A percentile compares a stretch with the other conserved stretches of the same genome.
Conservation (phyloP, 2,329 filamentous ascomycete genomes). For the Sclerotinia sclerotiorum region DNA sequence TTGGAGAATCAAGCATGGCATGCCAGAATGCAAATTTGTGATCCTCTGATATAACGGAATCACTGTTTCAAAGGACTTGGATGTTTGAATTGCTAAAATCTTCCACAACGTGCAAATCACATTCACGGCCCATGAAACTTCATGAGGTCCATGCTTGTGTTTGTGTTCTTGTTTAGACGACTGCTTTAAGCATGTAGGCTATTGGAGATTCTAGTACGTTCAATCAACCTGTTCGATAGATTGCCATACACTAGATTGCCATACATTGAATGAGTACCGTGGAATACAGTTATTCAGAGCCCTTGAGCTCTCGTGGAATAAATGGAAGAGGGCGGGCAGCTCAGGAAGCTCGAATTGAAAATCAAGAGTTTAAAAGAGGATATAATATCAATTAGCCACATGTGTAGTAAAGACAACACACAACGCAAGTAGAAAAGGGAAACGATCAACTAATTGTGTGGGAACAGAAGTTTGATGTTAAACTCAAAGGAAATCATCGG, state of each 20-base stretch:
- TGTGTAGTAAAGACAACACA: neutral
- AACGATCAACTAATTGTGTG: neutral
- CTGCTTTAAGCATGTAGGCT: neutral
- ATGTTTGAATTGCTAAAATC: neutral
- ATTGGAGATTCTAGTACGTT: neutral
- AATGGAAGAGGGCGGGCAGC: neutral
- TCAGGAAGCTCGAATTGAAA: neutral
- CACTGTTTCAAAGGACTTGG: neutral
- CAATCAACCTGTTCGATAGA: neutral
- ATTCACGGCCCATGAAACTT: neutral
- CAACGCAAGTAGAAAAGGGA: neutral
- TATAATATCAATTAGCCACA: neutral
- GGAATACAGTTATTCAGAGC: conserved; percentile 3
- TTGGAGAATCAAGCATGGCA: neutral
- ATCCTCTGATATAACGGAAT: no score
- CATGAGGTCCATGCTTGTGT: neutral
- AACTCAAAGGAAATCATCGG: neutral
- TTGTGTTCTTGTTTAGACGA: neutral
- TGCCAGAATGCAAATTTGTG: neutral
- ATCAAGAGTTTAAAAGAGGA: no score
- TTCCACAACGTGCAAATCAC: neutral
- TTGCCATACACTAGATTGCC: neutral
- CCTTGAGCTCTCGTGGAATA: neutral
- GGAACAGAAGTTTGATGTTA: neutral
- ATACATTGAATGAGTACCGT: neutral